Base-by-base conservation (phyloP, 257 asterid genomes). In the Paulownia fortunei region DNA sequence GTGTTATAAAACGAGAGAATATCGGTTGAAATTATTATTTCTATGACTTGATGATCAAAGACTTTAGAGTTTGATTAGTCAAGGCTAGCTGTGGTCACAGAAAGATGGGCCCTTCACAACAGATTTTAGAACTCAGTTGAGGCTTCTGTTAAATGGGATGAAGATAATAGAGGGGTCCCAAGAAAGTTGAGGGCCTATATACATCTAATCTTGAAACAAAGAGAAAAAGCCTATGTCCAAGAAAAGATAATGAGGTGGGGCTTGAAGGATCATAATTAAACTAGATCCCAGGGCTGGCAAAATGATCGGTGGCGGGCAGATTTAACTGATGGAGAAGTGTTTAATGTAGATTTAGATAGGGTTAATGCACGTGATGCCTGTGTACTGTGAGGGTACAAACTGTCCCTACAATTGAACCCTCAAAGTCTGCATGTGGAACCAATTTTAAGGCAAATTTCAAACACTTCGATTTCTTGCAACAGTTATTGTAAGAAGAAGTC, bases 341-440 rank as follows among this genome's bases (percentile, higher is more conserved):
- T 55, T 61, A 69, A 69, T 68, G 82, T 60, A 69, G 76, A 69
- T 62, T 72, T 34, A 73, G 88, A 84, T 80, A 84, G 79, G 78
- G 81, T 80, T 77, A 46, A 19, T 73, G 69, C 87, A 87, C 82
- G 84, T 87, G 91, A 84, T 42, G 62, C 16, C 32, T 72, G 66
- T 79, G 82, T 77, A 72, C 65, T 80, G 39, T 74, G 61, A 58
- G 87, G 86, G 84, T 84, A 78, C 87, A 87, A 52, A 82, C 39
- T 78, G 91, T 87, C 91, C 90, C 91, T 47, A 87, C 91, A 76
- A 27, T 18, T 66, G 62, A 73, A 44, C 62, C 80, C 79, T 27
- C 51, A 58, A 66, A 42, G 21, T 69, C 32, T 32, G 3, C 60
- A 61, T 11, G 32, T 52, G 55, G 54, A 13, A 24, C 19, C 15